Conservation (phyloP, 176 grass and related monocot genomes). For the Eremochloa ophiuroides region DNA sequence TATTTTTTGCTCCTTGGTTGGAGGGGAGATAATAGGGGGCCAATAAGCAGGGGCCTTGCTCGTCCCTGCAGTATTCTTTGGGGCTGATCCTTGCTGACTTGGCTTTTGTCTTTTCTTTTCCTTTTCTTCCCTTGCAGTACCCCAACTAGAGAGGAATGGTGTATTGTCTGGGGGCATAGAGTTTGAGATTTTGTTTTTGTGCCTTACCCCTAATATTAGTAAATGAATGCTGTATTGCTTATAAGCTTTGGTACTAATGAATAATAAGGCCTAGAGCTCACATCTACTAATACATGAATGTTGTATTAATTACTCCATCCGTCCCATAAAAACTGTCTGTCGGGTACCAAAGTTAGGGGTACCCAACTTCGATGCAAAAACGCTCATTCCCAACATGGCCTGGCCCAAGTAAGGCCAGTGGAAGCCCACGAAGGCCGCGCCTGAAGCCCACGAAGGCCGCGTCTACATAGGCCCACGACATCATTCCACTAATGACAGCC, state of each 20-base stretch:
- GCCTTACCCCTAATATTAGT: neutral
- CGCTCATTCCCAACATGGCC: too few relatives aligned
- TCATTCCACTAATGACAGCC: too few relatives aligned
- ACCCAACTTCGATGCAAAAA: too few relatives aligned
- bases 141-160: neutral
- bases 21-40: neutral
- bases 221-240: neutral
- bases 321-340: too few relatives aligned
- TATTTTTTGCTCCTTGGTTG: neutral
- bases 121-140: neutral
- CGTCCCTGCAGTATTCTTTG: neutral
- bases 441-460: too few relatives aligned
- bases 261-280: neutral
- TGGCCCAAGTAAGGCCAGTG: too few relatives aligned
- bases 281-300: too few relatives aligned
- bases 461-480: too few relatives aligned
- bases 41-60: neutral
- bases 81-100: slow-evolving; percentile 26
- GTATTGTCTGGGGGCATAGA: neutral
- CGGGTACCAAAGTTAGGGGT: too few relatives aligned
- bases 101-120: neutral
- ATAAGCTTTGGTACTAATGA: neutral
- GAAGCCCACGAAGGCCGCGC: too few relatives aligned
- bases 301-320: too few relatives aligned
- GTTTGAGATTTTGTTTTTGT: neutral